phyloP scores from a whole-genome alignment of 306 rosid species.

The Arachis stenosperma region DNA sequence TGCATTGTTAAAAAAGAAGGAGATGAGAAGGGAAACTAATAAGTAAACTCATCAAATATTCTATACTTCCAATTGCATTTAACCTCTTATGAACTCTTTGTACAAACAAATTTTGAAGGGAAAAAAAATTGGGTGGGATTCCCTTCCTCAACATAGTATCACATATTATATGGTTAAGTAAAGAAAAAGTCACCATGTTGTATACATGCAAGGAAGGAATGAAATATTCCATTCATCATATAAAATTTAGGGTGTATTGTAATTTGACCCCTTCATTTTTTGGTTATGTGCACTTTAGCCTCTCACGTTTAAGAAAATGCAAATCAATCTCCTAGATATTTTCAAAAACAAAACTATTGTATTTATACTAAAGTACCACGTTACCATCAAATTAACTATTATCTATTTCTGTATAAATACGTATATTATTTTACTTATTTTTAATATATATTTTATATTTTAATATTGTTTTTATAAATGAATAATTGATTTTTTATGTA shows the following conservation, averaged over 20 bases:
- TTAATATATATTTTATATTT: too few species aligned
- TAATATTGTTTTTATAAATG: too few species aligned
- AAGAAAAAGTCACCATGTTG: slow-evolving; percentile 4
- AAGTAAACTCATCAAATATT: slow-evolving; percentile 33
- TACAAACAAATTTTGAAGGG: slow-evolving; percentile 11
- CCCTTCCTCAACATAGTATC: slow-evolving; percentile 14
- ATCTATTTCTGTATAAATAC: too few species aligned
- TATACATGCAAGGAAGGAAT: slow-evolving; percentile 36
- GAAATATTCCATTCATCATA: slow-evolving; percentile 6
- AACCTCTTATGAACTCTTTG: slow-evolving; percentile 33
- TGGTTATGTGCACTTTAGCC: too few species aligned
- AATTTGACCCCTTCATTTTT: too few species aligned
- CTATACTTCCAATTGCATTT: slow-evolving; percentile 44
- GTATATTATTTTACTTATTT: too few species aligned
- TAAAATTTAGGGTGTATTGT: neutral
- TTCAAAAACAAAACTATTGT: too few species aligned
- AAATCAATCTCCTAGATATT: too few species aligned
- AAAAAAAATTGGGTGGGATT: slow-evolving; percentile 11
- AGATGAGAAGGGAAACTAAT: slow-evolving; percentile 36
- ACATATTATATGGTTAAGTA: neutral
- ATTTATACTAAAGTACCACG: too few species aligned
- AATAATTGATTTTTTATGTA: too few species aligned
- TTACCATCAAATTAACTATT: too few species aligned
- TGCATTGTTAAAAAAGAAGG: slow-evolving; percentile 34
- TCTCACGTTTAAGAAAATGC: too few species aligned